phyloP scores from a whole-genome alignment of 805 yeast genomes.

The Cyberlindnera saturnus region DNA sequence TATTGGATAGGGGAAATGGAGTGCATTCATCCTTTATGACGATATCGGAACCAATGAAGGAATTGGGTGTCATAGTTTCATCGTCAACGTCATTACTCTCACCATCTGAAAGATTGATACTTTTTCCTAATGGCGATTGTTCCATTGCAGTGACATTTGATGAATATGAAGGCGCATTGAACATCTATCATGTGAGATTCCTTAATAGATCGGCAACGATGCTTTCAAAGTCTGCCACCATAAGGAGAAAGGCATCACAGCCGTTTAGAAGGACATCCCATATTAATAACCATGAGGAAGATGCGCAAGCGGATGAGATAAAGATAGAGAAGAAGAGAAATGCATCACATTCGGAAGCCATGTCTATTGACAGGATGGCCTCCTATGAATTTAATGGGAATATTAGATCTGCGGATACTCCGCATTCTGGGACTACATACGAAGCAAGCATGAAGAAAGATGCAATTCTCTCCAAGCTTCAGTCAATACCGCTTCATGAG shows the following conservation, averaged over 20 bases:
- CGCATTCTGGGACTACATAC: conserved; percentile 33
- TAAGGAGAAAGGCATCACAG: conserved; percentile 18
- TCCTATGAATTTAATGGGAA: conserved; percentile 37
- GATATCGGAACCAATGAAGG: conserved; percentile 67
- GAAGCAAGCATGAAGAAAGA: conserved; percentile 46
- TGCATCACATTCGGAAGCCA: conserved; percentile 32
- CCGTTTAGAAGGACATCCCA: conserved; percentile 12
- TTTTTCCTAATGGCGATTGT: conserved; percentile 41
- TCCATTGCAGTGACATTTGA: conserved; percentile 54
- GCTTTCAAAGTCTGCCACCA: background rate
- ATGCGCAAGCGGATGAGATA: conserved; percentile 6
- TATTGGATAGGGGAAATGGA: conserved; percentile 45
- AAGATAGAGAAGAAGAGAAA: conserved; percentile 24
- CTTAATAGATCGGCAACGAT: conserved; percentile 20
- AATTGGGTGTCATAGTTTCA: conserved; percentile 65
- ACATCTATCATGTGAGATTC: conserved; percentile 51
- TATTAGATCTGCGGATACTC: conserved; percentile 37
- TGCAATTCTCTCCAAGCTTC: conserved; percentile 59
- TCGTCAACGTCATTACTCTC: conserved; percentile 64
- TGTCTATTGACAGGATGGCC: conserved; percentile 41
- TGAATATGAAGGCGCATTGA: conserved; percentile 36
- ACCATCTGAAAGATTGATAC: conserved; percentile 47
- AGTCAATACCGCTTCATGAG: conserved; percentile 30
- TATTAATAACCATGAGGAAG: conserved; percentile 3
- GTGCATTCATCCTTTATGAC: conserved; percentile 42